Evolutionary conservation across 2,329 filamentous ascomycete species (phyloP), one percentile per base, ranked within the genome.

Genomic region (Knoxdaviesia capensis): DNA sequence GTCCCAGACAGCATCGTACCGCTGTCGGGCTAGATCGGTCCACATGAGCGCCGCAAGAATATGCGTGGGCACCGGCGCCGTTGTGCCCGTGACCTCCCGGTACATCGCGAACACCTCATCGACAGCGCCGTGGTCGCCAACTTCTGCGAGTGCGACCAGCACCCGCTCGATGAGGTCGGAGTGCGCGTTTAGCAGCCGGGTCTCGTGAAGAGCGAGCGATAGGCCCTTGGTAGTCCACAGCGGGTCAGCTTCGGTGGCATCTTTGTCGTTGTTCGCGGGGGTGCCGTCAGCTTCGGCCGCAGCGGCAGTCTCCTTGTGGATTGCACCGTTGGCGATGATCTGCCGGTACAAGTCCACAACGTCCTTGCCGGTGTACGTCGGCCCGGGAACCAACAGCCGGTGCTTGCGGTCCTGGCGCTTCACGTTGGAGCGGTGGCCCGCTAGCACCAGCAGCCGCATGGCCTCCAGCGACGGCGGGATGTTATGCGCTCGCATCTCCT

Each of bases 11-110:
- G 71, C 65, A 5, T 68, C 61, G 48, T 74, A 69, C 28, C 76
- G 65, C 35, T 64, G 58, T 11, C 76, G 68, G 41, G 65, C 61
- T 37, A 74, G 60, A 51, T 81, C 69, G 1, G 74, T 66, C 28
- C 67, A 61, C 79, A 94, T 87, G 44, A 88, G 57, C 6, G 77
- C 68, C 40, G 66, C 65, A 28, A 82, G 58, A 43, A 87, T 58
- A 10, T 61, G 55, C 3, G 74, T 57, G 0, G 77, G 71, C 20
- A 20, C 20, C 20, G 20, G 20, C 20, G 20, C 20, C 20, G 20
- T 20, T 20, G 20, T 2, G 20, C 20, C 20, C 2, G 20, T 20
- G 20, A 20, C 20, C 38, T 56, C 54, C 31, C 59, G 56, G 50
- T 73, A 80, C 40, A 70, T 53, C 31, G 68, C 59, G 48, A 77